Percentiles rank a stretch among this genome's conserved stretches.
phyloP scores from a whole-genome alignment of 2,329 filamentous ascomycete species.

The Domatiomyces catenatus region DNA sequence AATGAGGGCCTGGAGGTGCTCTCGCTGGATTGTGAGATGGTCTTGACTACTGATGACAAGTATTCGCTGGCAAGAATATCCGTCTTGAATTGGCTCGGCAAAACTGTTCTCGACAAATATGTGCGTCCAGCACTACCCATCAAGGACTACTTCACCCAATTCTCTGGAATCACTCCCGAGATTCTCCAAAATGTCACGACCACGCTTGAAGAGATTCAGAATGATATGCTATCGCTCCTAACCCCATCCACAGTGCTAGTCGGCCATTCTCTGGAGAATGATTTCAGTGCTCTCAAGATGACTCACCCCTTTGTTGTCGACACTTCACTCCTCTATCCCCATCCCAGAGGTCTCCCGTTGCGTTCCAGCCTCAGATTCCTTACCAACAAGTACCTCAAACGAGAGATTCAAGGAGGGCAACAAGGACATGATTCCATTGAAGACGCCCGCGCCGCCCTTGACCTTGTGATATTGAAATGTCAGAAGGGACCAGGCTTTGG shows the following conservation, averaged over 20 bases:
- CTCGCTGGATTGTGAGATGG: conserved; percentile 95
- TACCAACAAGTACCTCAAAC: conserved; percentile 65
- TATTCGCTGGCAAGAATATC: conserved; percentile 82
- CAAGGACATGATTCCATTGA: conserved; percentile 83
- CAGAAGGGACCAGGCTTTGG: conserved; percentile 84
- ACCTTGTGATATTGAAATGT: conserved; percentile 89
- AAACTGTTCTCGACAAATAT: conserved; percentile 69
- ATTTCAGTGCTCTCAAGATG: conserved; percentile 64
- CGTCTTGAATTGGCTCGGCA: conserved; percentile 68
- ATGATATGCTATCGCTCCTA: conserved; percentile 56
- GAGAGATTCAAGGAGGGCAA: conserved; percentile 68
- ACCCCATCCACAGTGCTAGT: conserved; percentile 31
- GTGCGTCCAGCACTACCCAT: conserved; percentile 85
- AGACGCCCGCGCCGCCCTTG: conserved; percentile 78
- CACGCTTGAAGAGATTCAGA: conserved; percentile 67
- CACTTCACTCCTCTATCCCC: conserved; percentile 77
- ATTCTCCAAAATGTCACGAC: conserved; percentile 75
- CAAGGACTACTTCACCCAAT: conserved; percentile 77
- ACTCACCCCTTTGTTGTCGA: conserved; percentile 90
- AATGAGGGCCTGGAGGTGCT: conserved; percentile 67
- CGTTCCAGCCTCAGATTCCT: conserved; percentile 88
- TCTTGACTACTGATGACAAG: conserved; percentile 63
- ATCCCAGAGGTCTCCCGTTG: conserved; percentile 73
- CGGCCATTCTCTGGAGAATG: conserved; percentile 34
- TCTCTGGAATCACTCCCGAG: conserved; percentile 78